Base-by-base conservation (phyloP, 306 rosid genomes). In the Crotalaria pallida region DNA sequence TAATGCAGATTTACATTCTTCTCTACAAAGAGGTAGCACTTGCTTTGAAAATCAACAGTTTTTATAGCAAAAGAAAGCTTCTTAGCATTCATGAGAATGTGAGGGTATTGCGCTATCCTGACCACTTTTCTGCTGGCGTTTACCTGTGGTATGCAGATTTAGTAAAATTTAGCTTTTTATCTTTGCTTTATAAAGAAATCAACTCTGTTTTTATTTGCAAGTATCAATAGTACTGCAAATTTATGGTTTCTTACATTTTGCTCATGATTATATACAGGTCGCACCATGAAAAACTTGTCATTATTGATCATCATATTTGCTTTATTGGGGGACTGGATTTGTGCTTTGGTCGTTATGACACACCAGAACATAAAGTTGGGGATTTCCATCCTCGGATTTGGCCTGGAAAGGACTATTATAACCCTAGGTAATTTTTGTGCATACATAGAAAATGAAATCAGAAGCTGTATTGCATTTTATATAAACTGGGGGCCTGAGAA, bases 331-430 rank as follows among this genome's bases (percentile, higher is more conserved):
- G 99, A 70, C 80, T 95, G 71, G 97, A 95, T 84, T 82, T 95
- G 79, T 95, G 99, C 91, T 95, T 95, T 82, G 99, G 99, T 73
- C 99, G 99, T 77, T 95, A 89, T 61, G 99, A 95, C 83, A 84
- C 97, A 50, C 73, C 91, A 73, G 96, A 95, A 53, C 99, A 95
- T 79, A 91, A 73, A 77, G 96, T 95, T 51, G 97, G 96, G 27
- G 99, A 95, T 79, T 80, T 52, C 45, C 96, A 96, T 67, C 83
- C 99, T 62, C 60, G 44, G 44, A 44, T 79, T 33, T 95, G 99
- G 99, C 97, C 97, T 48, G 99, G 99, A 71, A 95, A 95, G 80
- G 99, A 95, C 85, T 95, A 91, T 59, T 95, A 95, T 81, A 95
- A 95, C 86, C 99, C 99, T 2, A 84, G 99, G 99, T 95, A 77